Evolutionary conservation across 805 yeast genomes (phyloP).

Genomic region (Starmera caribaea): DNA sequence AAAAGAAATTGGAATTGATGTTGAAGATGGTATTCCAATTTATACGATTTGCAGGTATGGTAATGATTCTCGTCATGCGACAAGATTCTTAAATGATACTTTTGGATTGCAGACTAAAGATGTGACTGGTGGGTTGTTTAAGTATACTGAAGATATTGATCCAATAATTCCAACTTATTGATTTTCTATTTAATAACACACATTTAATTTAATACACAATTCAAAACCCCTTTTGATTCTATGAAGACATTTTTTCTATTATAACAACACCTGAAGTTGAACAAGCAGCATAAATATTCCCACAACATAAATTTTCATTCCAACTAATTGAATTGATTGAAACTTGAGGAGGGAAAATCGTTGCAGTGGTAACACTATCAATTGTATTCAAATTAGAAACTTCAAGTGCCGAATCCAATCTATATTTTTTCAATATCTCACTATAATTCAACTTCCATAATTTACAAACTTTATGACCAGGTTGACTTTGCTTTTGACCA

Average conservation of each 20-base stretch:
- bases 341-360: slow-evolving; percentile 40
- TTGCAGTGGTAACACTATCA: slow-evolving; percentile 18
- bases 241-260: slow-evolving; percentile 24
- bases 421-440: slow-evolving; percentile 26
- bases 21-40: slow-evolving; percentile 22
- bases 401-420: slow-evolving; percentile 31
- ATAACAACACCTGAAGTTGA: slow-evolving; percentile 41
- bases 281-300: slow-evolving; percentile 44
- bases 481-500: slow-evolving; percentile 21
- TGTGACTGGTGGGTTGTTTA: slow-evolving; percentile 66
- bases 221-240: background rate
- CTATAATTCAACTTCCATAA: slow-evolving; percentile 33
- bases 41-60: slow-evolving; percentile 80
- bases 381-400: slow-evolving; percentile 18
- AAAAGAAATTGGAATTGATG: slow-evolving; percentile 21
- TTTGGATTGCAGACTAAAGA: slow-evolving; percentile 49
- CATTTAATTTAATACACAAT: slow-evolving; percentile 2
- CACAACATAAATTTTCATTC: slow-evolving; percentile 39
- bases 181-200: background rate
- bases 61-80: slow-evolving; percentile 81
- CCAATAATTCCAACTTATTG: slow-evolving; percentile 54
- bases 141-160: slow-evolving; percentile 59
- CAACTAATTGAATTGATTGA: slow-evolving; percentile 43
- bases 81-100: slow-evolving; percentile 40
- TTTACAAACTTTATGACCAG: slow-evolving; percentile 21